These are phyloP conservation scores for Pseudonectria foliicola DNA, from an alignment of 2,329 filamentous ascomycete genomes.

Conservation along the genomic window DNA sequence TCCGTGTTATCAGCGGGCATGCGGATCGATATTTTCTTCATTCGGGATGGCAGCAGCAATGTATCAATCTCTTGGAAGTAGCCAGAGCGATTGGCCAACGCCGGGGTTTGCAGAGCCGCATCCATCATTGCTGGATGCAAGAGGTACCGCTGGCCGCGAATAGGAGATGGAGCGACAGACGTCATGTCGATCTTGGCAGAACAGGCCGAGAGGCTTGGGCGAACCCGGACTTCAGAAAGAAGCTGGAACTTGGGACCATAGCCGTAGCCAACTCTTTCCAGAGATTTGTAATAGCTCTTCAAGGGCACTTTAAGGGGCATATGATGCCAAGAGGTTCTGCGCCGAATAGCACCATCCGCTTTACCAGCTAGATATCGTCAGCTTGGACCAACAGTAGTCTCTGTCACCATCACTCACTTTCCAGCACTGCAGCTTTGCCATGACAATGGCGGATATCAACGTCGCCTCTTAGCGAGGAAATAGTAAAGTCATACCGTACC, in stretches of 20 bases:
- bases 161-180: slow-evolving; percentile 9
- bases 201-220: slow-evolving; percentile 13
- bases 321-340: slow-evolving; percentile 15
- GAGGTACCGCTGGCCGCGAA: slow-evolving; percentile 16
- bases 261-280: slow-evolving; percentile 16
- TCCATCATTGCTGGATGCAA: slow-evolving; percentile 19
- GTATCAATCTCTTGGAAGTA: slow-evolving; percentile 19
- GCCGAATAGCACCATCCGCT: not conserved
- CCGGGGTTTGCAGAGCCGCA: slow-evolving; percentile 16
- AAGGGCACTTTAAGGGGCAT: slow-evolving; percentile 16
- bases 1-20: slow-evolving; percentile 14
- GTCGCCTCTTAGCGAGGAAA: slow-evolving; percentile 17
- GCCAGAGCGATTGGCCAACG: slow-evolving; percentile 14
- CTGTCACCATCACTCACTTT: slow-evolving; percentile 5
- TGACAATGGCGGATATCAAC: slow-evolving; percentile 18
- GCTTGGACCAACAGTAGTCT: not conserved
- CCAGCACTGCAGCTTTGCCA: slow-evolving; percentile 10
- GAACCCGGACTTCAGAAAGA: slow-evolving; percentile 15
- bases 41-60: slow-evolving; percentile 11
- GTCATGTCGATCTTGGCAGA: slow-evolving; percentile 16
- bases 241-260: slow-evolving; percentile 19
- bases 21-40: slow-evolving; percentile 17
- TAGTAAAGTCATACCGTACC: slow-evolving; percentile 17
- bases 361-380: slow-evolving; percentile 3
- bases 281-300: slow-evolving; percentile 18